Evolutionary conservation across 768 basidiomycete species (phyloP).

Genomic region (Lactarius vividus): DNA sequence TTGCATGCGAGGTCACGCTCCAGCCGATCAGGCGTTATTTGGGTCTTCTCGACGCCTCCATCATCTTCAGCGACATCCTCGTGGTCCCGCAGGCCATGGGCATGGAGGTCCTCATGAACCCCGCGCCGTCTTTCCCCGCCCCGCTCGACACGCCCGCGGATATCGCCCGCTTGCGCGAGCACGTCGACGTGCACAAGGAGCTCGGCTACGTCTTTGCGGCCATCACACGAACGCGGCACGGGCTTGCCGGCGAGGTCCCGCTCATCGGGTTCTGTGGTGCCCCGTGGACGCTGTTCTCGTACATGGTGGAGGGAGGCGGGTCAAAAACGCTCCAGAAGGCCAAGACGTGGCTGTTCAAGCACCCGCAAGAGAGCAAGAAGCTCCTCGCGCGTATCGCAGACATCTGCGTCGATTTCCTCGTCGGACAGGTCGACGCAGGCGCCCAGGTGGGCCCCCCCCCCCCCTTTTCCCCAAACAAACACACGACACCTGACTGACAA

Average conservation of each 20-base stretch:
- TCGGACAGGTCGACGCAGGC: slow-evolving; percentile 92
- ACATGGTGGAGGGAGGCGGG: slow-evolving; percentile 97
- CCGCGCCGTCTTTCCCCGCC: slow-evolving; percentile 83
- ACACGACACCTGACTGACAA: background rate
- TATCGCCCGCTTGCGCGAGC: slow-evolving; percentile 52
- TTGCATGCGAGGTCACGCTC: slow-evolving; percentile 86
- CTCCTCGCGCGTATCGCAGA: slow-evolving; percentile 80
- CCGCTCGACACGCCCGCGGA: slow-evolving; percentile 81
- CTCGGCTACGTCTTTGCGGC: slow-evolving; percentile 92
- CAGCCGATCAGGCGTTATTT: slow-evolving; percentile 90
- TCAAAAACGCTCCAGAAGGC: slow-evolving; percentile 87
- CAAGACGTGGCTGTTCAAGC: slow-evolving; percentile 92
- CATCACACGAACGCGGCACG: slow-evolving; percentile 78
- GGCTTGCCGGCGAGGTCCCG: slow-evolving; percentile 84
- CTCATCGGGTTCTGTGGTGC: slow-evolving; percentile 97
- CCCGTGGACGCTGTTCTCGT: slow-evolving; percentile 97
- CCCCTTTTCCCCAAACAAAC: no score
- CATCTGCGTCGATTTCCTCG: slow-evolving; percentile 84
- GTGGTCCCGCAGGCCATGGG: slow-evolving; percentile 98
- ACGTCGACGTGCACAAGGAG: slow-evolving; percentile 79
- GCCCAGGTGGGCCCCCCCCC: slow-evolving; percentile 82
- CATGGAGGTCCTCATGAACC: slow-evolving; percentile 92
- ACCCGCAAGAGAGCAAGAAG: slow-evolving; percentile 78
- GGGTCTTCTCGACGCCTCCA: slow-evolving; percentile 88
- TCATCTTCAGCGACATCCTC: slow-evolving; percentile 98